Evolutionary conservation across 1,284 basidiomycete species (phyloP), one percentile per base, ranked within the genome.

Genomic region (Amylostereum areolatum): DNA sequence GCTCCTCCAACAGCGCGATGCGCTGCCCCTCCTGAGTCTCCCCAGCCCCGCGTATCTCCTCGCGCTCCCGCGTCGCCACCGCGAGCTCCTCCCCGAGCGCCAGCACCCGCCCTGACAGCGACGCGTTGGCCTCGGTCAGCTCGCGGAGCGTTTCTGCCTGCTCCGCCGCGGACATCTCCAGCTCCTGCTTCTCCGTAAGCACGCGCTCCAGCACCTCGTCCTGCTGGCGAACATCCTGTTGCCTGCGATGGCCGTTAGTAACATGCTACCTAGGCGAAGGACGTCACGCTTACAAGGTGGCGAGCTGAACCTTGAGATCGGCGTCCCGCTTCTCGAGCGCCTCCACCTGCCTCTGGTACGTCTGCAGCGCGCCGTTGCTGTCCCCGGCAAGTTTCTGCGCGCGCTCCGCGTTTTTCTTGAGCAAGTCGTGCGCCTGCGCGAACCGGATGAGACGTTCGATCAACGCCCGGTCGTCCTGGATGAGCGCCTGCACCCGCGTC

Each of bases 331-430:
- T 87, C 61, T 94, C 90, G 47, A 94, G 72, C 40, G 75, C 77
- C 57, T 78, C 77, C 3, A 93, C 87, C 62, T 94, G 91, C 67
- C 83, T 84, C 70, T 93, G 89, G 63, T 95, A 95, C 30, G 86
- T 92, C 72, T 90, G 89, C 36, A 96, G 68, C 24, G 83, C 87
- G 11, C 64, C 63, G 52, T 81, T 83, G 43, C 85, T 87, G 51
- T 92, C 91, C 62, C 85, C 81, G 2, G 90, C 91, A 27, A 96
- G 75, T 65, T 90, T 91, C 71, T 92, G 89, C 9, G 92, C 92
- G 45, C 89, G 77, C 57, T 89, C 87, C 18, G 92, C 92, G 62
- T 95, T 95, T 67, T 85, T 87, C 76, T 92, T 93, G 55, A 93
- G 74, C 55, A 92, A 61, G 58, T 94, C 92, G 56, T 93, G 86